Percentiles rank a stretch among this genome's conserved stretches.
These are phyloP conservation scores for Ascobolus immersus DNA, from an alignment of 495 filamentous ascomycete species.

Conservation along the genomic window DNA sequence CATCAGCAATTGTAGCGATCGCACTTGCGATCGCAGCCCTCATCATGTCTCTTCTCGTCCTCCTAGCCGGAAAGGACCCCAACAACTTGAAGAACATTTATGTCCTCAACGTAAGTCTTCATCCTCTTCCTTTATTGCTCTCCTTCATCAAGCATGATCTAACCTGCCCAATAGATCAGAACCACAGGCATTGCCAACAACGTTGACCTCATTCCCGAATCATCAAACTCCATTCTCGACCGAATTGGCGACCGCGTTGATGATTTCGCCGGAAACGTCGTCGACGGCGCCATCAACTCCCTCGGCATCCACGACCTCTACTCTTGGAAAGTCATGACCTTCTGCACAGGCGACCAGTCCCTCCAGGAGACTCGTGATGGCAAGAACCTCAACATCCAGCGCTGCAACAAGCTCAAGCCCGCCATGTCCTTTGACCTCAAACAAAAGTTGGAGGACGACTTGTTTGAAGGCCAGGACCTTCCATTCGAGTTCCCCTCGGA, in stretches of 20 bases:
- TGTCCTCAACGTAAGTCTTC: constrained; percentile 9
- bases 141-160: too few relatives aligned
- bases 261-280: constrained; percentile 7
- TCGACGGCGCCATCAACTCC: constrained; percentile 4
- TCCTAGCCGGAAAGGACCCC: constrained; percentile 8
- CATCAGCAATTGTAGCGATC: constrained; percentile 12
- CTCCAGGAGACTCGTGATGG: not conserved
- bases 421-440: constrained; percentile 13
- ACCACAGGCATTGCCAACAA: not conserved
- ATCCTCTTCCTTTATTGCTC: not conserved
- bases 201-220: constrained; percentile 5
- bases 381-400: too few relatives aligned
- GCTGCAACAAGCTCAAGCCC: constrained; percentile 6
- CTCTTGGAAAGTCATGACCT: constrained; percentile 10
- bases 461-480: constrained; percentile 2
- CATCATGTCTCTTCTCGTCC: constrained; percentile 8
- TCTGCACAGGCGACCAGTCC: constrained; percentile 7
- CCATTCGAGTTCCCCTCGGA: constrained; percentile 12
- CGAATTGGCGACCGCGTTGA: constrained; percentile 3
- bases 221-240: constrained; percentile 5
- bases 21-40: constrained; percentile 9
- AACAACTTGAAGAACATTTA: constrained; percentile 10
- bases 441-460: constrained; percentile 7
- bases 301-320: constrained; percentile 12
- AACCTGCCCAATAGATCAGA: not conserved